Evolutionary conservation across 202 grass and related monocot genomes (phyloP), one percentile per base, ranked within the genome.

Genomic region (Setaria viridis): DNA sequence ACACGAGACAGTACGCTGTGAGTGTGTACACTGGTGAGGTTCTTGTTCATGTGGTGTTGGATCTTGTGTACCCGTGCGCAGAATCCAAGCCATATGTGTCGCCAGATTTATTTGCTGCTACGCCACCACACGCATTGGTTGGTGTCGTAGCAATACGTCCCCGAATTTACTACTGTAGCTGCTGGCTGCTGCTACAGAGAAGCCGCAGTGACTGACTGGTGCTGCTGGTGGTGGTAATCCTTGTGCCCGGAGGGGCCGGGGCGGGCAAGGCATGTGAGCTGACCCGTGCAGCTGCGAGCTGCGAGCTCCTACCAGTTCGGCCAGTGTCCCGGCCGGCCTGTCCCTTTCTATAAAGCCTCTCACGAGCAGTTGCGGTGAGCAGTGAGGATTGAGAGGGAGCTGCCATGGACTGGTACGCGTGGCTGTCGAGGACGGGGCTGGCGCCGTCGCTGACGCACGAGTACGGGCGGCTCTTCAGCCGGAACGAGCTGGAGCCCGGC

Each of bases 401-500:
- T 30, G 15, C 51, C 74, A 95, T 97, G 94, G 92, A 97, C 72
- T 97, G 94, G 94, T 92, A 92, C 84, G 84, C 92, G 37, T 97
- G 94, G 94, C 90, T 97, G 64, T 83, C 92, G 14, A 87, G 91
- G 87, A 67, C 92, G 70, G 80, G 75, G 11, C 86, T 97, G 59
- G 78, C 89, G 33, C 88, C 92, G 72, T 46, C 90, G 47, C 60
- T 94, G 62, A 87, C 89, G 66, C 85, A 91, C 72, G 90, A 97
- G 82, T 97, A 94, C 81, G 90, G 88, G 9, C 85, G 87, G 34
- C 70, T 94, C 0, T 90, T 97, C 83, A 76, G 74, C 77, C 80
- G 79, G 42, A 97, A 97, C 82, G 90, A 94, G 90, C 92, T 94
- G 82, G 90, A 94, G 85, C 76, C 76, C 19, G 56, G 84, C 8